Evolutionary conservation across 179 eudicot species (phyloP), one percentile per base, ranked within the genome.

Genomic region (Carnegiea gigantea): DNA sequence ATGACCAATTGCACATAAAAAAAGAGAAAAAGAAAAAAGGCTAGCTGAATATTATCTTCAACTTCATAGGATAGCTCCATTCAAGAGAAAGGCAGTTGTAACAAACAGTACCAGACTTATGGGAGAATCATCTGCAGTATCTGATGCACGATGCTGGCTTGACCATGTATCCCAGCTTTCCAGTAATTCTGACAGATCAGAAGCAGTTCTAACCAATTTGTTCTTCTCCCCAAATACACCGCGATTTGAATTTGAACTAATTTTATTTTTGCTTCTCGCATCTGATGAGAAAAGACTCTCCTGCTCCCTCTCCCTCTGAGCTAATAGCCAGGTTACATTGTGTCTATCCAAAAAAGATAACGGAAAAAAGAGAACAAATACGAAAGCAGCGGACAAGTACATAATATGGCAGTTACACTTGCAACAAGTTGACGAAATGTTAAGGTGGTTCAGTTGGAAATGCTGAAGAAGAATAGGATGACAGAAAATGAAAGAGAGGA

Each of bases 91-190:
- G 51, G 18, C 7, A 1, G 64, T n/a, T 53, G 26, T 24, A 67
- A 54, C n/a, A 60, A 57, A 49, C 38, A 71, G 64, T 75, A 84
- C 82, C 64, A 67, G 81, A 84, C 90, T 88, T 82, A 87, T 85
- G 59, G 88, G 80, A 84, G 87, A 88, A 87, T 81, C 88, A 81
- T 88, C 92, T 67, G 92, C 89, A 80, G 90, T 73, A 82, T 89
- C 88, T 38, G 48, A n/a, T 24, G 64, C 82, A 77, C 79, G 88
- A 81, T 79, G 84, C 68, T 83, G 85, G 62, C 65, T 81, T 59
- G 84, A 82, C 76, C 81, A 83, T 23, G 77, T 82, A 80, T 74
- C 81, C 68, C 81, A 76, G 60, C 82, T 83, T 78, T 84, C 87
- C 60, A 79, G 79, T 53, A 83, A 38, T 64, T 86, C 85, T 18